Evolutionary conservation across 257 asterid species (phyloP).

Genomic region (Solanum etuberosum): DNA sequence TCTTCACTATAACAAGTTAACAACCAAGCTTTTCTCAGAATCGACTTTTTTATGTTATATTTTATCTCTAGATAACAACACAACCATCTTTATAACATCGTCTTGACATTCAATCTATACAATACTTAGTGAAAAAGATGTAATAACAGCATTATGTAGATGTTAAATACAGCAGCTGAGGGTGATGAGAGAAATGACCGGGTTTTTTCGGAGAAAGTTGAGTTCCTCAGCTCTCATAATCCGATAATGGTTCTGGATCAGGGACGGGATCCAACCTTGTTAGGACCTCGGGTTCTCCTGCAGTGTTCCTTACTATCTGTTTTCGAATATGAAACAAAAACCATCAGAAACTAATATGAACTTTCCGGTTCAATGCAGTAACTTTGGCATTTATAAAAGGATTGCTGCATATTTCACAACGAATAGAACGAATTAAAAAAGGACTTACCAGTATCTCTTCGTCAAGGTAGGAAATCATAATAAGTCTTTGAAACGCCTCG

Average conservation of each 20-base stretch:
- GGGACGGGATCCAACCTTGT: slow-evolving; percentile 60
- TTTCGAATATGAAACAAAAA: not conserved
- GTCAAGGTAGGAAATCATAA: slow-evolving; percentile 79
- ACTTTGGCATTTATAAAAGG: not conserved
- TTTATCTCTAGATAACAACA: not conserved
- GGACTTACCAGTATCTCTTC: slow-evolving; percentile 72
- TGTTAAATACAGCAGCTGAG: not conserved
- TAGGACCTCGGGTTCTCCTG: slow-evolving; percentile 69
- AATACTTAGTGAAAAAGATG: not conserved
- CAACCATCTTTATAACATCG: not conserved
- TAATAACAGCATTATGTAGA: not conserved
- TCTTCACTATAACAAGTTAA: not conserved
- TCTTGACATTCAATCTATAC: not conserved
- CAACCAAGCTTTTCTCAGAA: not conserved
- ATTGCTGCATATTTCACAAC: not conserved
- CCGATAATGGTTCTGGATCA: slow-evolving; percentile 26
- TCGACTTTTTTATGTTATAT: not conserved
- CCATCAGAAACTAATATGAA: too few species aligned
- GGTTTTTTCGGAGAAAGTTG: not conserved
- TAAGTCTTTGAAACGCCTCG: slow-evolving; percentile 45
- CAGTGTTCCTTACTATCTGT: slow-evolving; percentile 56
- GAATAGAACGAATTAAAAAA: not conserved
- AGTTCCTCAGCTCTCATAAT: slow-evolving; percentile 40
- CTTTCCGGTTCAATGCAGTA: not conserved
- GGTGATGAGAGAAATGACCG: not conserved